A percentile compares a stretch with the other conserved stretches of the same genome.
Evolutionary conservation across 805 yeast genomes (phyloP).

Genomic region (Candida hungchunana): DNA sequence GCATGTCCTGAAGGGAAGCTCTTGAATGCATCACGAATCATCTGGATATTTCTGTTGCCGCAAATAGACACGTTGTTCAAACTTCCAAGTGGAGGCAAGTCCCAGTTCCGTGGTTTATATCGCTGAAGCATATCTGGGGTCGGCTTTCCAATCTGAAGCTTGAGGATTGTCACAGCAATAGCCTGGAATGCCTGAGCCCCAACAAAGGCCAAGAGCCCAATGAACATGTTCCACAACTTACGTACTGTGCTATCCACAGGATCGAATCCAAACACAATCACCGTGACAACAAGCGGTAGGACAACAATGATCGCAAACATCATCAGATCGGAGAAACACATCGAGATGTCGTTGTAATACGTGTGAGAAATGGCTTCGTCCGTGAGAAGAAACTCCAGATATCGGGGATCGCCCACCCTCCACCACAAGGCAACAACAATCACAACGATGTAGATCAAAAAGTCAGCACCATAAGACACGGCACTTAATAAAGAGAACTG

Average conservation of each 20-base stretch:
- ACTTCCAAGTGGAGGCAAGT: slow-evolving; percentile 31
- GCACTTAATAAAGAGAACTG: slow-evolving; percentile 28
- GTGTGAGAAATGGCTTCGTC: slow-evolving; percentile 32
- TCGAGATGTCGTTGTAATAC: slow-evolving; percentile 30
- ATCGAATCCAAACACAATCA: slow-evolving; percentile 19
- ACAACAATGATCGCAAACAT: slow-evolving; percentile 30
- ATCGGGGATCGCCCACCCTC: slow-evolving; percentile 34
- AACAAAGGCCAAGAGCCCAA: slow-evolving; percentile 32
- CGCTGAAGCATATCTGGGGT: slow-evolving; percentile 52
- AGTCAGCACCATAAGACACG: slow-evolving; percentile 30
- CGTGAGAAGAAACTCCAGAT: slow-evolving; percentile 36
- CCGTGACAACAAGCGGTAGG: slow-evolving; percentile 31
- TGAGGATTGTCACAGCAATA: slow-evolving; percentile 38
- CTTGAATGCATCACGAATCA: slow-evolving; percentile 48
- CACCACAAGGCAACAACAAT: slow-evolving; percentile 23
- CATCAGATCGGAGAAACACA: slow-evolving; percentile 30
- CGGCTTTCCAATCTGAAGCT: slow-evolving; percentile 45
- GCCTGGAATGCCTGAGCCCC: slow-evolving; percentile 38
- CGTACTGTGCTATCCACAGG: slow-evolving; percentile 18
- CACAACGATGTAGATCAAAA: slow-evolving; percentile 24
- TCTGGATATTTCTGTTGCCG: slow-evolving; percentile 31
- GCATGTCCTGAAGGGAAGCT: slow-evolving; percentile 60
- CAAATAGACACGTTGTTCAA: slow-evolving; percentile 46
- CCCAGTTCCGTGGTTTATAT: slow-evolving; percentile 38
- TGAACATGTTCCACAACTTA: slow-evolving; percentile 39